Evolutionary conservation across 2,329 filamentous ascomycete species (phyloP).

Genomic region (Ophioceras dolichostomum): DNA sequence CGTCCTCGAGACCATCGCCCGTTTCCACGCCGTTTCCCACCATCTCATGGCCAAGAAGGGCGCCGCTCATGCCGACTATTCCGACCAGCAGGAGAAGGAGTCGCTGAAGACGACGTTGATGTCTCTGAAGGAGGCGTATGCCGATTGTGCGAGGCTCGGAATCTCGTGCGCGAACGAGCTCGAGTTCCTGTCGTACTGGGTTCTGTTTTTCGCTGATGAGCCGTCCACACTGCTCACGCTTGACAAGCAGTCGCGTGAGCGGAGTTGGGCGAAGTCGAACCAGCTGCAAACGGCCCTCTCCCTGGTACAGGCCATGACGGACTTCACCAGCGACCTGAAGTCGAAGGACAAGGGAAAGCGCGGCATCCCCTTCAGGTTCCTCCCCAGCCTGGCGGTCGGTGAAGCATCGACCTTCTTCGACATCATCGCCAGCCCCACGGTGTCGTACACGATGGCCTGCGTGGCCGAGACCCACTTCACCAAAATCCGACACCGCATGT

Average conservation of each 20-base stretch:
- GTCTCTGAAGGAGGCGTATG: constrained; percentile 53
- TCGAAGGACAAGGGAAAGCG: background rate
- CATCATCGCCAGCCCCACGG: constrained; percentile 40
- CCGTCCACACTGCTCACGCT: constrained; percentile 15
- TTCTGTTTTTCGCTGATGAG: constrained; percentile 48
- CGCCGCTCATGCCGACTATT: constrained; percentile 46
- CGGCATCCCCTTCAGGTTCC: background rate
- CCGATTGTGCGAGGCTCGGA: constrained; percentile 47
- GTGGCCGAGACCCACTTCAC: constrained; percentile 58
- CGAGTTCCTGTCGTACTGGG: constrained; percentile 54
- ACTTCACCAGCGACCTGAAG: background rate
- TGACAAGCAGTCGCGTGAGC: constrained; percentile 1
- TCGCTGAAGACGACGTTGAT: constrained; percentile 54
- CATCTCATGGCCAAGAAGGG: constrained; percentile 49
- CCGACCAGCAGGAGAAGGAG: constrained; percentile 55
- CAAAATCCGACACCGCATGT: constrained; percentile 42
- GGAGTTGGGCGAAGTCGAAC: constrained; percentile 36
- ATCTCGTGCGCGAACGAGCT: constrained; percentile 49
- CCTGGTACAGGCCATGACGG: constrained; percentile 42
- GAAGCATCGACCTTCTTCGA: constrained; percentile 38
- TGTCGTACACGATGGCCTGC: constrained; percentile 60
- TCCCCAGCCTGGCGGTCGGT: constrained; percentile 2
- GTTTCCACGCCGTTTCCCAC: constrained; percentile 53
- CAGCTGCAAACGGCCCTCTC: constrained; percentile 49
- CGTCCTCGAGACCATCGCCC: constrained; percentile 52